phyloP scores from a whole-genome alignment of 1,284 basidiomycete genomes.

The Mycena citricolor region DNA sequence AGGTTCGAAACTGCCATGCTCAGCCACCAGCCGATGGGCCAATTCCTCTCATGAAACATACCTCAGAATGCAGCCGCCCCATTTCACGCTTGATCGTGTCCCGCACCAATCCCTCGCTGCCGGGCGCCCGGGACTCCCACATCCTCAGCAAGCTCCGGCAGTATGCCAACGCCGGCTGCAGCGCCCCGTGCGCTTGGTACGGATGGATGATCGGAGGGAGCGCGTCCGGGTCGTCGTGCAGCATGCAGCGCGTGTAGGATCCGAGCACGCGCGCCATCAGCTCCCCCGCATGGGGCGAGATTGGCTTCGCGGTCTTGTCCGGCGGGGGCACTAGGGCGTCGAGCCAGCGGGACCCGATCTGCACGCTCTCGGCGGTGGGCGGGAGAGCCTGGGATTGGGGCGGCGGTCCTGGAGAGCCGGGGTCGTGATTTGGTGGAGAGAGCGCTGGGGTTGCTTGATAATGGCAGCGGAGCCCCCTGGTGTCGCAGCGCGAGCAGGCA shows the following conservation, averaged over 20 bases:
- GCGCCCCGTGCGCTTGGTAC: not conserved
- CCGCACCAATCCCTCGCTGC: slow-evolving; percentile 12
- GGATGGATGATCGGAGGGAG: slow-evolving; percentile 17
- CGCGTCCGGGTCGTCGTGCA: not conserved
- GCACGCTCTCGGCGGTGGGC: slow-evolving; percentile 6
- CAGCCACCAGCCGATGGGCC: too few relatives aligned
- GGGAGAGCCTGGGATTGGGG: not conserved
- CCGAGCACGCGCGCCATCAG: slow-evolving; percentile 16
- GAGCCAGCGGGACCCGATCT: slow-evolving; percentile 19
- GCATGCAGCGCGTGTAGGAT: slow-evolving; percentile 4
- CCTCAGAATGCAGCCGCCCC: slow-evolving; percentile 8
- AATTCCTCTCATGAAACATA: too few relatives aligned
- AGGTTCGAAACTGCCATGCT: slow-evolving; percentile 5
- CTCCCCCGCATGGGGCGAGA: not conserved
- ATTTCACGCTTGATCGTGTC: slow-evolving; percentile 13
- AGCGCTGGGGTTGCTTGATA: not conserved
- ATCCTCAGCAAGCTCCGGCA: slow-evolving; percentile 17
- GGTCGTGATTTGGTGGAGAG: not conserved
- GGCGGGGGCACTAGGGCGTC: slow-evolving; percentile 11
- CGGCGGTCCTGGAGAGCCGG: not conserved
- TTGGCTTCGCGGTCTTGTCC: slow-evolving; percentile 5
- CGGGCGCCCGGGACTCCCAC: slow-evolving; percentile 14
- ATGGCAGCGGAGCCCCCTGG: slow-evolving; percentile 2
- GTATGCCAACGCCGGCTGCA: slow-evolving; percentile 9
- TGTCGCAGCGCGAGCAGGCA: slow-evolving; percentile 10